These are phyloP conservation scores for Carex scoparia DNA, from an alignment of 176 grass and related monocot genomes.

Conservation along the genomic window DNA sequence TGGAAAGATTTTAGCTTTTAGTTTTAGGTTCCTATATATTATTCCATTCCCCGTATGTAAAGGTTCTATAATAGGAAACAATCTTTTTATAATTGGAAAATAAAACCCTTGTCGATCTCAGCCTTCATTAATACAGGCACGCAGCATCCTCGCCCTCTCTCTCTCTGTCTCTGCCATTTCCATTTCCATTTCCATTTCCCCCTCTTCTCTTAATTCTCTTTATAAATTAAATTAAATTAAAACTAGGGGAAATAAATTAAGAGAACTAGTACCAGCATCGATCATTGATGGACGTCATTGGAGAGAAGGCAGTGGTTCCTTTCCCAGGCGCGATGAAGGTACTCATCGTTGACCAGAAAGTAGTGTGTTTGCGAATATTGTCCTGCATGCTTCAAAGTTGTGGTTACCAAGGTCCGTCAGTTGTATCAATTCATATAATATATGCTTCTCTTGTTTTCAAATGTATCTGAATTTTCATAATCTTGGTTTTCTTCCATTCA, in stretches of 20 bases:
- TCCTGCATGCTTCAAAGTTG: not conserved
- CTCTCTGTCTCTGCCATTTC: no score
- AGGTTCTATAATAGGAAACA: not conserved
- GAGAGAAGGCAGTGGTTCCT: not conserved
- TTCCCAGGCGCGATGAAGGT: constrained; percentile 79
- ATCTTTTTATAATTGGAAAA: not conserved
- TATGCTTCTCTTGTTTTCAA: not conserved
- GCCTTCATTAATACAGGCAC: not conserved
- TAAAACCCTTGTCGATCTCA: not conserved
- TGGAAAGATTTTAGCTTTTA: not conserved
- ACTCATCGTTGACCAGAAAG: constrained; percentile 64
- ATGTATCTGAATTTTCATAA: not conserved
- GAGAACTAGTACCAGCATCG: no score
- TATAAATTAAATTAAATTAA: no score
- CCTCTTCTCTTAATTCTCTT: not conserved
- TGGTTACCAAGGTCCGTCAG: constrained; percentile 34
- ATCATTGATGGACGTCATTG: no score
- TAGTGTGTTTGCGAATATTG: constrained; percentile 59
- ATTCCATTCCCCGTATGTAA: no score
- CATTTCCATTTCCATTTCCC: no score
- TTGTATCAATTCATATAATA: not conserved
- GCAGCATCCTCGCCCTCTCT: not conserved
- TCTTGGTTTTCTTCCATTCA: not conserved
- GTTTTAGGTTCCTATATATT: no score
- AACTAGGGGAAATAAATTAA: no score